Evolutionary conservation across 2,329 filamentous ascomycete species (phyloP).

Genomic region (Atkinsonella texensis): DNA sequence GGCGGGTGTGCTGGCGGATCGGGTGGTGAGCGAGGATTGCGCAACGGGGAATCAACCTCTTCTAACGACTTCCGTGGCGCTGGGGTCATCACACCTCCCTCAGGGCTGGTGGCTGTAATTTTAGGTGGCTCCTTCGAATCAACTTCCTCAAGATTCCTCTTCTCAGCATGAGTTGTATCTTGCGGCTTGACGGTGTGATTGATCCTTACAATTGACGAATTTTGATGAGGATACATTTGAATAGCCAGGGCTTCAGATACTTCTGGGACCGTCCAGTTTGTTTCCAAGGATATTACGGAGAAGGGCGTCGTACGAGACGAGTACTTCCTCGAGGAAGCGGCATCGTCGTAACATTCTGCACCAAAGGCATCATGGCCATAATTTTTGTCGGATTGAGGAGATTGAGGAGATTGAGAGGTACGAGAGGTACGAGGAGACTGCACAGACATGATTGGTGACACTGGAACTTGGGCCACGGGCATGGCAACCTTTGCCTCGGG

Average conservation of each 20-base stretch:
- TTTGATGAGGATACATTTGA: slow-evolving; percentile 52
- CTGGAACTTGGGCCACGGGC: neutral
- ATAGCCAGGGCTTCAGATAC: slow-evolving; percentile 52
- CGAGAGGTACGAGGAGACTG: neutral
- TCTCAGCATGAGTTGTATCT: slow-evolving; percentile 27
- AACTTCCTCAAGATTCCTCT: slow-evolving; percentile 11
- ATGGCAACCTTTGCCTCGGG: neutral
- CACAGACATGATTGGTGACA: neutral
- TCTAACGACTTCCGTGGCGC: slow-evolving; percentile 36
- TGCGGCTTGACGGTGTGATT: slow-evolving; percentile 41
- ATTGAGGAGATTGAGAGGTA: neutral
- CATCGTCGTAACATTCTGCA: slow-evolving; percentile 41
- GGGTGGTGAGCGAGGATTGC: slow-evolving; percentile 50
- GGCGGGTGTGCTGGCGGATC: slow-evolving; percentile 32
- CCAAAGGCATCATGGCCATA: slow-evolving; percentile 20
- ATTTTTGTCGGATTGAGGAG: neutral
- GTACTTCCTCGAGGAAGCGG: slow-evolving; percentile 38
- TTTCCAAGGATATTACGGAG: slow-evolving; percentile 48
- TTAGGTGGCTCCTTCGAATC: slow-evolving; percentile 20
- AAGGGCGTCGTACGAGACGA: slow-evolving; percentile 50
- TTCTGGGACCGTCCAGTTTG: slow-evolving; percentile 47
- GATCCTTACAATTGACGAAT: slow-evolving; percentile 50
- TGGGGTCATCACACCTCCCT: slow-evolving; percentile 35
- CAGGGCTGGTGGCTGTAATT: slow-evolving; percentile 27
- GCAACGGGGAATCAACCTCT: slow-evolving; percentile 48